phyloP scores from a whole-genome alignment of 345 rosid species.

The Limnanthes douglasii region DNA sequence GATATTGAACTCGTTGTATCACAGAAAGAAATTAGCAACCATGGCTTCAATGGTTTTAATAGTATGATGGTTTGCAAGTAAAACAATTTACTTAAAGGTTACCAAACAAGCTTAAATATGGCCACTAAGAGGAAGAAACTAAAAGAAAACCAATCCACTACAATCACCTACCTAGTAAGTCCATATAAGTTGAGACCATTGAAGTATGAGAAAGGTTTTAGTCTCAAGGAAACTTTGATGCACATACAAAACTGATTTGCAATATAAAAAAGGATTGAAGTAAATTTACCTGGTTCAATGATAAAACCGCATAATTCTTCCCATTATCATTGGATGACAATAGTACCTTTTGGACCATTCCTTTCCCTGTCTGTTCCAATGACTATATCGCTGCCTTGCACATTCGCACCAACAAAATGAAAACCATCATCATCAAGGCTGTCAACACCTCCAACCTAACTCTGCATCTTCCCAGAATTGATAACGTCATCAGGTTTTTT shows the following conservation, averaged over 20 bases:
- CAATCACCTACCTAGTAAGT: no score
- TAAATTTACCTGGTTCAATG: constrained; percentile 82
- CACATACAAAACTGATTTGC: no score
- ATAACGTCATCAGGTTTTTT: constrained; percentile 39
- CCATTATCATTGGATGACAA: constrained; percentile 93
- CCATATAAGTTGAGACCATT: no score
- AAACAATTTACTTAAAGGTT: no score
- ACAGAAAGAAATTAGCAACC: no score
- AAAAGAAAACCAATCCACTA: neutral
- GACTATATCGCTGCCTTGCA: constrained; percentile 76
- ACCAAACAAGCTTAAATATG: constrained; percentile 45
- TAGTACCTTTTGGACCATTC: constrained; percentile 82
- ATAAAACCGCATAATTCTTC: constrained; percentile 72
- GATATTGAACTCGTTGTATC: no score
- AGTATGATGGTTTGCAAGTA: no score
- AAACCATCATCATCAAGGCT: constrained; percentile 88
- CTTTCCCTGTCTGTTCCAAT: constrained; percentile 92
- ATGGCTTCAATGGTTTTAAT: no score
- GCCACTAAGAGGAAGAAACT: constrained; percentile 4
- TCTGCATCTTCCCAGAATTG: constrained; percentile 51
- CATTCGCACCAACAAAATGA: constrained; percentile 66
- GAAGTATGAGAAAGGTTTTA: no score
- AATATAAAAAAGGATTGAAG: no score
- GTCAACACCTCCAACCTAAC: constrained; percentile 68
- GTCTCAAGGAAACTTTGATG: no score